Percentiles rank a stretch among this genome's conserved stretches.
Evolutionary conservation across 192 early-diverging fungal genomes (phyloP).

Genomic region (Umbelopsis isabellina): DNA sequence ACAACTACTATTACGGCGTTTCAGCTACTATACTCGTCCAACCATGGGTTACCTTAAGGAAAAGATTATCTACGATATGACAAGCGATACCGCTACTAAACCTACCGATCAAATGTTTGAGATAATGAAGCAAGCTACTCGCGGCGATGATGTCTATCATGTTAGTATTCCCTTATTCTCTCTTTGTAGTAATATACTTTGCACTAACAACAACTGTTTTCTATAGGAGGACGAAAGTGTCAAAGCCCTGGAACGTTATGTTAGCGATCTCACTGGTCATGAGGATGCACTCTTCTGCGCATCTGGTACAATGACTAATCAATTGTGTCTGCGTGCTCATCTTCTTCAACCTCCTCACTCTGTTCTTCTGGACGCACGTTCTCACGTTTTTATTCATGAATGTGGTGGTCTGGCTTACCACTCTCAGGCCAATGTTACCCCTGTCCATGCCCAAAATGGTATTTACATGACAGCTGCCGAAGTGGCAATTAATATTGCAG

Average conservation of each 20-base stretch:
- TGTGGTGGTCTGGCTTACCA: conserved; percentile 81
- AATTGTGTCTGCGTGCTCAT: conserved; percentile 79
- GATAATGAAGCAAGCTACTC: conserved; percentile 56
- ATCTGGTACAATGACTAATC: conserved; percentile 83
- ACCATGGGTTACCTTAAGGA: conserved; percentile 16
- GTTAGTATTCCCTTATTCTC: conserved; percentile 20
- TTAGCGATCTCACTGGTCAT: conserved; percentile 75
- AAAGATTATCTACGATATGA: conserved; percentile 39
- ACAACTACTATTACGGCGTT: not conserved
- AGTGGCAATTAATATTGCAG: conserved; percentile 62
- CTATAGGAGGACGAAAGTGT: conserved; percentile 78
- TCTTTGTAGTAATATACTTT: conserved; percentile 4
- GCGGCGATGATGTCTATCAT: conserved; percentile 63
- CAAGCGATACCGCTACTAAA: conserved; percentile 56
- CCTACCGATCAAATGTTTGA: conserved; percentile 70
- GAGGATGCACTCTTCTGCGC: conserved; percentile 82
- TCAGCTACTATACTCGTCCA: conserved; percentile 10
- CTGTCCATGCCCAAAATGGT: conserved; percentile 58
- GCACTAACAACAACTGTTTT: conserved; percentile 10
- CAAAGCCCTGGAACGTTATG: conserved; percentile 64
- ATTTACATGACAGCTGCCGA: conserved; percentile 68
- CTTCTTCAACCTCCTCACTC: conserved; percentile 78
- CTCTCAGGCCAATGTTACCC: conserved; percentile 69
- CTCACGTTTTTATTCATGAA: conserved; percentile 83
- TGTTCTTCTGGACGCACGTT: conserved; percentile 72